These are phyloP conservation scores for Darksidea phi DNA, from an alignment of 495 filamentous ascomycete species.

Conservation along the genomic window DNA sequence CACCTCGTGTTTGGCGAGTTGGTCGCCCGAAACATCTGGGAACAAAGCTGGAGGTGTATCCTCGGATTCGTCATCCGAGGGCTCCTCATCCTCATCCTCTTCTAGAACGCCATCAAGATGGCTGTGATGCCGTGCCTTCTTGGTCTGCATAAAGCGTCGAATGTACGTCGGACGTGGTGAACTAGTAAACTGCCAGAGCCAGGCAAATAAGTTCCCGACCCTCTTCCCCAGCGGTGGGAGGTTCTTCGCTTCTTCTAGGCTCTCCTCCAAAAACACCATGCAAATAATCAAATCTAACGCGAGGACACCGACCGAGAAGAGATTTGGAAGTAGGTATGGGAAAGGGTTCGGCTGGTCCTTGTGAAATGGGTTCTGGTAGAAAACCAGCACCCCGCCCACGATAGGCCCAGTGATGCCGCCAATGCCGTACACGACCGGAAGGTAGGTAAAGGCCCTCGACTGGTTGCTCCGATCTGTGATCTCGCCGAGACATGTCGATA, in stretches of 20 bases:
- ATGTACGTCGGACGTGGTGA: conserved; percentile 62
- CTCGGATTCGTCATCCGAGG: conserved; percentile 38
- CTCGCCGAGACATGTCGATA: conserved; percentile 90
- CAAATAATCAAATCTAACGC: conserved; percentile 70
- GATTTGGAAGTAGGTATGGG: conserved; percentile 83
- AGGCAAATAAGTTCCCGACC: conserved; percentile 59
- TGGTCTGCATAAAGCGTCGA: conserved; percentile 35
- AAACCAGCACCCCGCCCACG: conserved; percentile 79
- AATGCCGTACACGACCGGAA: conserved; percentile 89
- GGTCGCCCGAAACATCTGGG: conserved; percentile 39
- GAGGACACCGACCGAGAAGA: conserved; percentile 69
- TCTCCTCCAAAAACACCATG: conserved; percentile 80
- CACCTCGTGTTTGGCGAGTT: conserved; percentile 42
- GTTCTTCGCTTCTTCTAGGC: conserved; percentile 68
- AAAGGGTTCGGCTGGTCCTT: conserved; percentile 57
- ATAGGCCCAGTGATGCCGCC: conserved; percentile 91
- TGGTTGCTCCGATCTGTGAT: conserved; percentile 95
- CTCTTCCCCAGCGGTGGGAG: conserved; percentile 61
- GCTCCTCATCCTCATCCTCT: conserved; percentile 41
- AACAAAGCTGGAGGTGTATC: conserved; percentile 44
- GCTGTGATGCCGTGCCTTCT: conserved; percentile 6
- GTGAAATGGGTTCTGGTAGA: conserved; percentile 54
- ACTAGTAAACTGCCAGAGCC: conserved; percentile 73
- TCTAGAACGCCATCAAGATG: conserved; percentile 44
- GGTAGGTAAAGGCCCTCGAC: conserved; percentile 82